Percentiles rank a stretch among this genome's conserved stretches.
These are phyloP conservation scores for Talaromyces pinophilus DNA, from an alignment of 2,329 filamentous ascomycete species.

Conservation along the genomic window DNA sequence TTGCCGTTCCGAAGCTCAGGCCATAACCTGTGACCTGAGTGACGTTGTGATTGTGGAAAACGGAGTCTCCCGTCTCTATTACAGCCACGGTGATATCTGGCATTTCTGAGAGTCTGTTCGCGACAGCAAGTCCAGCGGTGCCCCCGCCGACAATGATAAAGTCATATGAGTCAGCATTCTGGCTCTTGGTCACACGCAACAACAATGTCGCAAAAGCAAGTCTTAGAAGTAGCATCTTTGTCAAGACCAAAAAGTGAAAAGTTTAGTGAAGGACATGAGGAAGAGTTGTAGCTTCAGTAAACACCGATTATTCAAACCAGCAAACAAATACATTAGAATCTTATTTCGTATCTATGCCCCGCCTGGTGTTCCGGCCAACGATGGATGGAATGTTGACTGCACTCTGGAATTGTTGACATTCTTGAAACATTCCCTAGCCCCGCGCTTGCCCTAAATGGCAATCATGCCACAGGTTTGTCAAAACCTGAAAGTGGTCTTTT, in stretches of 20 bases:
- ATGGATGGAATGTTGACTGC: background rate
- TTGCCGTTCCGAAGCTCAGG: slow-evolving; percentile 34
- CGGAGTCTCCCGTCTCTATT: slow-evolving; percentile 35
- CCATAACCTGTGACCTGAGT: slow-evolving; percentile 30
- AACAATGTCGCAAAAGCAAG: background rate
- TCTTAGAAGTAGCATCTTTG: background rate
- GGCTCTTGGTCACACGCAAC: background rate
- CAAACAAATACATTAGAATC: background rate
- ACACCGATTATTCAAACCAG: background rate
- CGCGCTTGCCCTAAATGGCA: background rate
- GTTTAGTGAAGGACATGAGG: background rate
- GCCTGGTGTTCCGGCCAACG: background rate
- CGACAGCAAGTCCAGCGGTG: slow-evolving; percentile 37
- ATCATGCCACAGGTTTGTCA: background rate
- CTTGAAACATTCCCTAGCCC: background rate
- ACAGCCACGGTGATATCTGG: slow-evolving; percentile 30
- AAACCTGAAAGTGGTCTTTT: background rate
- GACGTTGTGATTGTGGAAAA: slow-evolving; percentile 34
- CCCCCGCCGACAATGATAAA: slow-evolving; percentile 41
- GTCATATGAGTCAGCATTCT: slow-evolving; percentile 25
- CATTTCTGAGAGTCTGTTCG: slow-evolving; percentile 39
- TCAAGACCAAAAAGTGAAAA: background rate
- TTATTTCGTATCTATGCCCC: background rate
- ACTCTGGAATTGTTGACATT: background rate
- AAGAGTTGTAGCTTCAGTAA: background rate